A percentile compares a stretch with the other conserved stretches of the same genome.
phyloP scores from a whole-genome alignment of 1,284 basidiomycete genomes.

The Ceratobasidium sp. region DNA sequence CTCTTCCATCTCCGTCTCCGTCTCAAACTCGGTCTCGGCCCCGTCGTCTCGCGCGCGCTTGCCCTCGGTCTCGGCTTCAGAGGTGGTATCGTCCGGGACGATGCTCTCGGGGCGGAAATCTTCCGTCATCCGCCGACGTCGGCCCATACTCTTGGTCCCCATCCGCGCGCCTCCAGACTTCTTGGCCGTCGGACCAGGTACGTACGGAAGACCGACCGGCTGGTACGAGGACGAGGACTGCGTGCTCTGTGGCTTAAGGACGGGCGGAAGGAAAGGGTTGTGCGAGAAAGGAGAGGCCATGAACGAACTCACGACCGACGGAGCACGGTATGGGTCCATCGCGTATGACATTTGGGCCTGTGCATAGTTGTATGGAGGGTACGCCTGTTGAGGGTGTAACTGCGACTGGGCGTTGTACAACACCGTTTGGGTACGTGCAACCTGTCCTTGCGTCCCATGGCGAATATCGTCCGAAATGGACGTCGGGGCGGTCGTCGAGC shows the following conservation, averaged over 20 bases:
- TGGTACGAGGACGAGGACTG: constrained; percentile 42
- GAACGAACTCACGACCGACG: constrained; percentile 47
- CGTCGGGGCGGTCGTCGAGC: constrained; percentile 10
- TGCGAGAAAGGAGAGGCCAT: constrained; percentile 47
- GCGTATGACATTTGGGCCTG: constrained; percentile 37
- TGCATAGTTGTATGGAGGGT: constrained; percentile 31
- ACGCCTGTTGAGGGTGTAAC: constrained; percentile 12
- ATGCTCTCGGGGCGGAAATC: constrained; percentile 70
- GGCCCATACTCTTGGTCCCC: constrained; percentile 39
- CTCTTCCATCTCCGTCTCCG: constrained; percentile 71
- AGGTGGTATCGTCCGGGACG: constrained; percentile 79
- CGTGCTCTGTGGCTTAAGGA: constrained; percentile 41
- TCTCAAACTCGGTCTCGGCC: constrained; percentile 41
- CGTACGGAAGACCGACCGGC: constrained; percentile 41
- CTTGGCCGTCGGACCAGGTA: constrained; percentile 17
- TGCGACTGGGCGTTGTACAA: constrained; percentile 35
- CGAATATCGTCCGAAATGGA: constrained; percentile 35
- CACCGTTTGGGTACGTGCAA: constrained; percentile 30
- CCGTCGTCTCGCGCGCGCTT: constrained; percentile 31
- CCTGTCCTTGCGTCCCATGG: constrained; percentile 23
- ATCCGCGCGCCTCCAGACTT: constrained; percentile 8
- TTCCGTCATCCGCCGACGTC: constrained; percentile 27
- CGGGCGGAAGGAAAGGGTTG: constrained; percentile 47
- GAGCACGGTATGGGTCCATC: constrained; percentile 44
- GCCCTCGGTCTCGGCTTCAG: constrained; percentile 65